phyloP scores from a whole-genome alignment of 305 asterid species.

The Fraxinus sp. region DNA sequence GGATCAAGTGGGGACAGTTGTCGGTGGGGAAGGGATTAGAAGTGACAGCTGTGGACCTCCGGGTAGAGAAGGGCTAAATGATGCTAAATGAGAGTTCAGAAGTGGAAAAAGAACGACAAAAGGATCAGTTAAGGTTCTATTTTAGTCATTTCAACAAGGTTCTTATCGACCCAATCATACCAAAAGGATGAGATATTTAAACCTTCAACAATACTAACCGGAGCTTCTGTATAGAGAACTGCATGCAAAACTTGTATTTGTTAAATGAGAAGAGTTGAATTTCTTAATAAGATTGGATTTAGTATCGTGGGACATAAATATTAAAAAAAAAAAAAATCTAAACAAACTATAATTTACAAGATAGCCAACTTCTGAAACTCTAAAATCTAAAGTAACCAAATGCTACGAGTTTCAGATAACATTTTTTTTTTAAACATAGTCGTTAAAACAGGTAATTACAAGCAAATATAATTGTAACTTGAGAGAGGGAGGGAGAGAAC shows the following conservation, averaged over 20 bases:
- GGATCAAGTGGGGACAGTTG: not conserved
- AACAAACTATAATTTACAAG: not conserved
- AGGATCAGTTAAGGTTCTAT: not conserved
- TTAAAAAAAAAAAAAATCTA: not conserved
- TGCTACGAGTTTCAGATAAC: not conserved
- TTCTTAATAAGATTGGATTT: not conserved
- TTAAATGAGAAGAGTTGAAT: not conserved
- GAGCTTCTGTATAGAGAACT: not conserved
- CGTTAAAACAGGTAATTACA: not conserved
- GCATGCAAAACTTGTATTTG: not conserved
- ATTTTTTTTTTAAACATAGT: not conserved
- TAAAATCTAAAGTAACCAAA: not conserved
- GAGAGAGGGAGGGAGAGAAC: slow-evolving; percentile 36
- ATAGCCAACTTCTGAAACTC: not conserved
- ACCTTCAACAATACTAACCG: not conserved
- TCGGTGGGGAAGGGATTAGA: not conserved
- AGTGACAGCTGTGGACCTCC: not conserved
- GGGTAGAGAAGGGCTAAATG: not conserved
- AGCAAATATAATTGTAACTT: not conserved
- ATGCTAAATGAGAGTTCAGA: not conserved
- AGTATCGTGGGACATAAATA: not conserved
- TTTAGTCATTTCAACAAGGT: not conserved
- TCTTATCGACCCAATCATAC: not conserved
- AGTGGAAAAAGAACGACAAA: not conserved
- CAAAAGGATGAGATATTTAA: not conserved